Evolutionary conservation across 2,329 filamentous ascomycete species (phyloP).

Genomic region (Monilinia aucupariae): DNA sequence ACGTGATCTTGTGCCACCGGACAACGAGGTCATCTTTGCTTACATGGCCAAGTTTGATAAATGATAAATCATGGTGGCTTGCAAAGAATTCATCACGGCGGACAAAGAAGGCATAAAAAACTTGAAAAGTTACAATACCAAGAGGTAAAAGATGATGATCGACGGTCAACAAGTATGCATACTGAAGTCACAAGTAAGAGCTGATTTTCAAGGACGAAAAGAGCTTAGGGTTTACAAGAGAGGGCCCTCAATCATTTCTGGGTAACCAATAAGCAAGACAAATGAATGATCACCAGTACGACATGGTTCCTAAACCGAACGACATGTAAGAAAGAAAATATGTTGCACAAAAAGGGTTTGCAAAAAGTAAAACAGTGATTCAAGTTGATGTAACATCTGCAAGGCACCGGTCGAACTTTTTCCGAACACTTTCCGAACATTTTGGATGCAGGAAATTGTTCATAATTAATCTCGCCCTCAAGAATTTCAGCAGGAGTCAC

Average conservation of each 20-base stretch:
- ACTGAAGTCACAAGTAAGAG: background rate
- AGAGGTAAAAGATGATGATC: background rate
- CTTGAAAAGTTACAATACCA: background rate
- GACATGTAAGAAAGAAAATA: constrained; percentile 1
- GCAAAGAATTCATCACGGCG: background rate
- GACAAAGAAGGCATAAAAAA: background rate
- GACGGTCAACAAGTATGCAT: background rate
- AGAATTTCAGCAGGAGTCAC: background rate
- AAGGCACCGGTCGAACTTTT: background rate
- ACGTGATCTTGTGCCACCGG: constrained; percentile 6
- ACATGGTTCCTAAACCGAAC: background rate
- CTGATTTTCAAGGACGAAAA: background rate
- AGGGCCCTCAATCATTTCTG: background rate
- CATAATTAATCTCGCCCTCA: background rate
- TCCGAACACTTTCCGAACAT: background rate
- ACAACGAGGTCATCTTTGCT: background rate
- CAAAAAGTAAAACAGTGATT: background rate
- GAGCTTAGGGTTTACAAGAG: background rate
- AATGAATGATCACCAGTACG: background rate
- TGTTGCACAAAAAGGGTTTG: background rate
- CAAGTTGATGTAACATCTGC: constrained; percentile 4
- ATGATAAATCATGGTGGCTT: background rate
- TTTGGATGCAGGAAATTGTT: background rate
- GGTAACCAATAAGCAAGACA: background rate
- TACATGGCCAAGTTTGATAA: background rate